These are phyloP conservation scores for Piromyces finnis DNA, from an alignment of 192 early-diverging fungal species.

Conservation along the genomic window DNA sequence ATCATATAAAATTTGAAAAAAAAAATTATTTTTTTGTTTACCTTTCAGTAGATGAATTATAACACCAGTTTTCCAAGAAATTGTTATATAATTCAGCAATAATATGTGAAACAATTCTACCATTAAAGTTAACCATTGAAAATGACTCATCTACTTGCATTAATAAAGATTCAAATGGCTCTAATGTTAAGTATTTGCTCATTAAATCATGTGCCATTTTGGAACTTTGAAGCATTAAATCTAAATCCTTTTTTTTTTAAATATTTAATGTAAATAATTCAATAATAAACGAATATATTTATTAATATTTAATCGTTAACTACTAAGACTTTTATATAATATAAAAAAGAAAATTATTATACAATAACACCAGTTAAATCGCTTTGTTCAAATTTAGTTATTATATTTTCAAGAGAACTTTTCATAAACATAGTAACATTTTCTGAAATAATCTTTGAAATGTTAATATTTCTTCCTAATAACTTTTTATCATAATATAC, in stretches of 20 bases:
- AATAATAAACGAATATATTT: not conserved
- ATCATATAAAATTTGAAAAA: too few relatives aligned
- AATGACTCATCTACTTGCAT: conserved; percentile 13
- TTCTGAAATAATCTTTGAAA: conserved; percentile 13
- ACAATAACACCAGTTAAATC: conserved; percentile 17
- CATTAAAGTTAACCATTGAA: not conserved
- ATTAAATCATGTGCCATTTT: conserved; percentile 17
- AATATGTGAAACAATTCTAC: not conserved
- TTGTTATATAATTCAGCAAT: not conserved
- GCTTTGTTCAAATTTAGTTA: conserved; percentile 18
- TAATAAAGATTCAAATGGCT: conserved; percentile 24
- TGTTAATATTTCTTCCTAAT: conserved; percentile 20
- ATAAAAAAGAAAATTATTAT: too few relatives aligned
- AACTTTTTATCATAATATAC: conserved; percentile 7
- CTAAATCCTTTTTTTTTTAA: conserved; percentile 11
- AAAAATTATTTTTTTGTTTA: not conserved
- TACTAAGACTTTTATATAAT: not conserved
- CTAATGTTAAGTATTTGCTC: conserved; percentile 11
- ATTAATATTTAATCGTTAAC: too few relatives aligned
- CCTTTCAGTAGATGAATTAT: not conserved
- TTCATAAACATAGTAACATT: conserved; percentile 18
- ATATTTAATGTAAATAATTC: not conserved
- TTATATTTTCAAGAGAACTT: conserved; percentile 18
- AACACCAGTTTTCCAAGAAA: not conserved
- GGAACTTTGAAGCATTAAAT: conserved; percentile 12